Conservation (phyloP, 106 monocot species). For the Dioscorea dumetorum region DNA sequence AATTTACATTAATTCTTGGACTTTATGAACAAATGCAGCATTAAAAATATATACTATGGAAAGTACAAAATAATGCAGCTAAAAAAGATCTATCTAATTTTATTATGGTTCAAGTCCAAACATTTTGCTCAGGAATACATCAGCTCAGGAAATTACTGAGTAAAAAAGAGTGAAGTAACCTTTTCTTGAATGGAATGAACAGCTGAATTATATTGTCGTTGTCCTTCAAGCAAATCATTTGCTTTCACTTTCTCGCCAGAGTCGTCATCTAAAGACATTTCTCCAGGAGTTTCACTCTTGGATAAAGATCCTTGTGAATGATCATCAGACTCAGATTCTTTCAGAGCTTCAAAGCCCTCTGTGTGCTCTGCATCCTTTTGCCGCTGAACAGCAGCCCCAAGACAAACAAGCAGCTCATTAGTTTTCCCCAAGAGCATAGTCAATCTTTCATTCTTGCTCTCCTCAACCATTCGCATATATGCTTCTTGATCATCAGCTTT, state of each 20-base stretch:
- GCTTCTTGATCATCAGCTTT: slow-evolving; percentile 98
- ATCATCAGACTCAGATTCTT: slow-evolving; percentile 36
- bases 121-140: too few relatives aligned
- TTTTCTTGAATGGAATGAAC: slow-evolving; percentile 97
- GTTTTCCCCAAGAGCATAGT: slow-evolving; percentile 95
- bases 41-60: too few relatives aligned
- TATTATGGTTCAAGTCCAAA: too few relatives aligned
- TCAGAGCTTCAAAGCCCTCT: slow-evolving; percentile 26
- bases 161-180: slow-evolving; percentile 28
- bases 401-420: slow-evolving; percentile 95
- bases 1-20: too few relatives aligned
- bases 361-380: slow-evolving; percentile 89
- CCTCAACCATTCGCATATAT: slow-evolving; percentile 98
- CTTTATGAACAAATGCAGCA: too few relatives aligned
- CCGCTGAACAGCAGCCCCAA: slow-evolving; percentile 92
- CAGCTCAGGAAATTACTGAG: too few relatives aligned
- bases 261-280: slow-evolving; percentile 32
- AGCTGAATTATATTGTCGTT: slow-evolving; percentile 85
- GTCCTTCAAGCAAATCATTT: slow-evolving; percentile 89
- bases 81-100: too few relatives aligned
- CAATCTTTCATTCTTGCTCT: slow-evolving; percentile 95
- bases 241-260: slow-evolving; percentile 31
- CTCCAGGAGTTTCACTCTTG: slow-evolving; percentile 33
- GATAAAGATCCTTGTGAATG: slow-evolving; percentile 19
- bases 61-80: too few relatives aligned